A percentile compares a stretch with the other conserved stretches of the same genome.
These are phyloP conservation scores for Globisporangium sylvaticum DNA, from an alignment of 352 stramenopile species.

Conservation along the genomic window DNA sequence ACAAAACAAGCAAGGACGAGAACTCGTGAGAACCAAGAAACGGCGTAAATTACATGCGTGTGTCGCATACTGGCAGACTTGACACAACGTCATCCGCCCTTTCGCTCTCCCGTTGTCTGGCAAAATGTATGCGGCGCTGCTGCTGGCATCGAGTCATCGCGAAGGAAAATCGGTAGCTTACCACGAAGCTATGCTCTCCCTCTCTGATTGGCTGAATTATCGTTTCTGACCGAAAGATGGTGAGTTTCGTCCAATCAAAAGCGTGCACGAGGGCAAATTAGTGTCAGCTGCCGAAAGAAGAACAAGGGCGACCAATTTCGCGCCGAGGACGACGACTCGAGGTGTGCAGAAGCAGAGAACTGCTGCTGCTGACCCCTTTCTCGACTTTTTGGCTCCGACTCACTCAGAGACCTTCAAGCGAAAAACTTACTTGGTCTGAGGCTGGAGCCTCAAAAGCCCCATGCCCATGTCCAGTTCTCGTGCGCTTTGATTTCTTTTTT, in stretches of 20 bases:
- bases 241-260: background rate
- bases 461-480: background rate
- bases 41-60: slow-evolving; percentile 5
- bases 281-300: background rate
- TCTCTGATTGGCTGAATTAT: background rate
- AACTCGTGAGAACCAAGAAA: background rate
- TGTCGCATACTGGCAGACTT: background rate
- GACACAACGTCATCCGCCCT: slow-evolving; percentile 1
- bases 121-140: background rate
- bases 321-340: background rate
- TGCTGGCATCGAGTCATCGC: background rate
- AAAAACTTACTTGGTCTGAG: background rate
- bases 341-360: background rate
- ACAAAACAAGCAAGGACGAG: background rate
- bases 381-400: background rate
- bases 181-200: background rate
- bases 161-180: background rate
- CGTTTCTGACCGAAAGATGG: background rate
- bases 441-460: background rate
- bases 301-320: background rate
- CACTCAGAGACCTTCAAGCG: background rate
- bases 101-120: background rate
- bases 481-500: background rate
- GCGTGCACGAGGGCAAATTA: background rate
- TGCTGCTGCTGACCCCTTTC: background rate